Base-by-base conservation (phyloP, 164 flowering plant genomes). In the Aristolochia californica region DNA sequence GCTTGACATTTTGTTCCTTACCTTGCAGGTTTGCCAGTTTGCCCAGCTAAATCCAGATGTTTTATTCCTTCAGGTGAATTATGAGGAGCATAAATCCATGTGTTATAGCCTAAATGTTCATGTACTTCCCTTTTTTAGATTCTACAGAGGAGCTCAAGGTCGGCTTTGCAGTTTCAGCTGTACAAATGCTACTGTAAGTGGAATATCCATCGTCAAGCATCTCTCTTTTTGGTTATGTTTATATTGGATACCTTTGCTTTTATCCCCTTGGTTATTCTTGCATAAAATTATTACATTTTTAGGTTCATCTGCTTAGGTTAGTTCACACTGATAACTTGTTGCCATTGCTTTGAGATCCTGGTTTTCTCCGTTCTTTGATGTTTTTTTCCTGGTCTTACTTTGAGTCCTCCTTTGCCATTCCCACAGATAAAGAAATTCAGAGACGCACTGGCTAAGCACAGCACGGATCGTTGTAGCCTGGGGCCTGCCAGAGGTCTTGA, bases 81-180 rank as follows among this genome's bases (percentile, higher is more conserved):
- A 89, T 52, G 97, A 86, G 72, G 86, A 81, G 62, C 94, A 80
- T 58, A 86, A 89, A 56, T 81, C 97, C 48, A 84, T 89, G 97
- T 83, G 91, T 59, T 80, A 84, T 52, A 78, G 81, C 73, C 83
- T 89, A 24, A 76, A 78, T 45, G 94, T 89, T 17, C 97, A 89
- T 68, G 97, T 89, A 5, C 82, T 89, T 13, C 97, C 91, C 24
- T 89, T 89, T 74, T 89, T 86, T 66, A 77, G 94, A 16, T 89
- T 89, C 53, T 89, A 89, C 66, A 69, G 91, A 75, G 97, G 97
- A 10, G 82, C 91, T 53, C 80, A 81, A 27, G 94, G 97, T 22
- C 94, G 91, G 28, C 62, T 89, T 0, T 89, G 97, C 66, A 86
- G 94, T 77, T 89, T 89, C 57, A 89, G 97, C 68, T 89, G 97